Base-by-base conservation (phyloP, 371 early-diverging fungal species). In the Lichtheimia ramosa region DNA sequence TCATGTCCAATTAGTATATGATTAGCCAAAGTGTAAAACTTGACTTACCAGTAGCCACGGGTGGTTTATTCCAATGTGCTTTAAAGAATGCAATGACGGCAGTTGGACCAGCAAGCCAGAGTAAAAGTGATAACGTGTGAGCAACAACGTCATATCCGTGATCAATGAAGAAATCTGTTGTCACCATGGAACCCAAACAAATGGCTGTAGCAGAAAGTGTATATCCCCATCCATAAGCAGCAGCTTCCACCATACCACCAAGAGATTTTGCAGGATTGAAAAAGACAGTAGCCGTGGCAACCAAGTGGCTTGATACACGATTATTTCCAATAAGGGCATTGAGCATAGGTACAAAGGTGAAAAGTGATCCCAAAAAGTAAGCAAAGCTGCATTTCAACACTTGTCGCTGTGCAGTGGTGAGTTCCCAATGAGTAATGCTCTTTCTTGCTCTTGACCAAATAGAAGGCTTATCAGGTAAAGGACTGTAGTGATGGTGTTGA, bases 171-270 rank as follows among this genome's bases (percentile, higher is more conserved):
- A 75, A 87, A 51, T 81, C 83, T 0, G 88, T 81, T 3, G 81
- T 83, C 2, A 66, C 49, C 84, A 84, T 83, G 21, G 82, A 81
- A 5, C 74, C 80, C 5, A 86, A 43, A 16, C 75, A 77, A 40
- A 86, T 62, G 5, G 73, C 10, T 1, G 78, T 61, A 3, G 83
- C 86, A 70, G 82, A 85, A 1, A 72, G 10, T 20, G 76, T 72
- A 43, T 85, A 85, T 3, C 78, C 75, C 63, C 85, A 74, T 14
- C 88, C 87, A 58, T 74, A 84, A 3, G 69, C 68, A 13, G 84
- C 84, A 8, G 87, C 86, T 56, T 89, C 89, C 0, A 87, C 77
- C 81, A 89, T 86, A 2, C 84, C 83, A 39, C 89, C 89, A 3
- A 85, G 51, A 3, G 87, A 65, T 64, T 84, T 85, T 3, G 87